phyloP scores from a whole-genome alignment of 1,284 basidiomycete species.

The Pterulicium gracile region DNA sequence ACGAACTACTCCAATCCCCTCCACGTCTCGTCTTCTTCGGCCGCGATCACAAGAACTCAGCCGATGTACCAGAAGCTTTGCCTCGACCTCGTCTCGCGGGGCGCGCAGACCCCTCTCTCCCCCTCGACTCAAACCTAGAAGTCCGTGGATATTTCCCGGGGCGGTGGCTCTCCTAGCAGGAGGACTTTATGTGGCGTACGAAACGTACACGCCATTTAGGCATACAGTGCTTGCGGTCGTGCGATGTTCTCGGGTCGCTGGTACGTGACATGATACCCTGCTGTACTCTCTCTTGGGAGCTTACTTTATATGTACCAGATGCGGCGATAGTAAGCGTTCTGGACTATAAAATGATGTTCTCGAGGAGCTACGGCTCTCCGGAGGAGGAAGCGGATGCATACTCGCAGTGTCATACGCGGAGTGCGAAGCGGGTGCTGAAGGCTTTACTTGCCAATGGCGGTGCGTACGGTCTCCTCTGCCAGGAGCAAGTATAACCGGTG shows the following conservation, averaged over 20 bases:
- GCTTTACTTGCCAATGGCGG: conserved; percentile 85
- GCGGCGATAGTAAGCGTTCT: conserved; percentile 58
- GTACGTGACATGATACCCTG: conserved; percentile 24
- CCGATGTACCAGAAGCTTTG: background rate
- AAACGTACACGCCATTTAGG: conserved; percentile 52
- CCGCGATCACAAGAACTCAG: background rate
- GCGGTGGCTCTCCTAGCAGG: conserved; percentile 24
- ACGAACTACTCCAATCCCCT: background rate
- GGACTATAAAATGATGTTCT: conserved; percentile 81
- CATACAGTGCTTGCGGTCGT: conserved; percentile 52
- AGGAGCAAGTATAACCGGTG: conserved; percentile 2
- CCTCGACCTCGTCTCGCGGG: background rate
- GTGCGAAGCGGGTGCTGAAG: conserved; percentile 65
- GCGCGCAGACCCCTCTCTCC: conserved; percentile 27
- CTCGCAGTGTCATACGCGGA: conserved; percentile 73
- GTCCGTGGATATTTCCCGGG: conserved; percentile 18
- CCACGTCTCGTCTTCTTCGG: background rate
- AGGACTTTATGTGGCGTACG: conserved; percentile 39
- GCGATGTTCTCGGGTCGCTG: conserved; percentile 65
- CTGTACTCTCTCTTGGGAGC: background rate
- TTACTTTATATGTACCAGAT: conserved; percentile 20
- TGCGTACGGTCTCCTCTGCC: conserved; percentile 21
- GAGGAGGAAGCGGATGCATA: conserved; percentile 47
- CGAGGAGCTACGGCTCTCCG: conserved; percentile 43
- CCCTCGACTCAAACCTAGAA: conserved; percentile 26